A percentile compares a stretch with the other conserved stretches of the same genome.
These are phyloP conservation scores for Penicillium expansum DNA, from an alignment of 2,329 filamentous ascomycete genomes.

Conservation along the genomic window DNA sequence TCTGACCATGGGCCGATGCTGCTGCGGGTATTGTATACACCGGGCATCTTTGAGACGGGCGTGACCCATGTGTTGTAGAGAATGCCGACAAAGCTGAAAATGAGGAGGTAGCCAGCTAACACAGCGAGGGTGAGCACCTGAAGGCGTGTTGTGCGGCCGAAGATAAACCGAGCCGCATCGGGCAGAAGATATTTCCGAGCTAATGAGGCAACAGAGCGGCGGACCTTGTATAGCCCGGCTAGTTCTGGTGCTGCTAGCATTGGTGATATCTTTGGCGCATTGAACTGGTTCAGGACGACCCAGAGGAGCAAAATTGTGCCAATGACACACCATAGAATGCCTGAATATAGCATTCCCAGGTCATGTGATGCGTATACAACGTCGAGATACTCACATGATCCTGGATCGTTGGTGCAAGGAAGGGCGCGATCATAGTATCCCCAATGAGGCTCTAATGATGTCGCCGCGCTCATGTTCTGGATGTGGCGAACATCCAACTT, in stretches of 20 bases:
- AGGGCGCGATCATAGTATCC: slow-evolving; percentile 54
- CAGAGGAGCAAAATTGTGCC: slow-evolving; percentile 49
- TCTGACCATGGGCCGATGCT: slow-evolving; percentile 67
- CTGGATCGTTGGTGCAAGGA: slow-evolving; percentile 58
- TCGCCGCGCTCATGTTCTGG: slow-evolving; percentile 46
- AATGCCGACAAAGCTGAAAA: slow-evolving; percentile 70
- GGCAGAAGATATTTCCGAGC: slow-evolving; percentile 58
- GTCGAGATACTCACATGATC: slow-evolving; percentile 59
- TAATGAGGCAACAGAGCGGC: slow-evolving; percentile 28
- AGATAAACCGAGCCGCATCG: slow-evolving; percentile 57
- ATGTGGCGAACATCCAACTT: slow-evolving; percentile 39
- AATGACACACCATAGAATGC: slow-evolving; percentile 57
- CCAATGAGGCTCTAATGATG: slow-evolving; percentile 52
- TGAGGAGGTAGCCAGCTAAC: slow-evolving; percentile 60
- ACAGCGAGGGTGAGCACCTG: slow-evolving; percentile 62
- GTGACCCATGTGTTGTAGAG: slow-evolving; percentile 68
- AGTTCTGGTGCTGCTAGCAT: not conserved
- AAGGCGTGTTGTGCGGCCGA: slow-evolving; percentile 66
- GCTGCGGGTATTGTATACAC: slow-evolving; percentile 61
- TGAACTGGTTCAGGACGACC: slow-evolving; percentile 28
- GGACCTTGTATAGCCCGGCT: slow-evolving; percentile 11
- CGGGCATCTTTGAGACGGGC: slow-evolving; percentile 57
- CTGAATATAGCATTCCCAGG: slow-evolving; percentile 54
- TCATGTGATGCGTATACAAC: slow-evolving; percentile 56
- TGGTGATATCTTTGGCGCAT: slow-evolving; percentile 7